Evolutionary conservation across 306 rosid species (phyloP), one percentile per base, ranked within the genome.

Genomic region (Rosa multiflora): DNA sequence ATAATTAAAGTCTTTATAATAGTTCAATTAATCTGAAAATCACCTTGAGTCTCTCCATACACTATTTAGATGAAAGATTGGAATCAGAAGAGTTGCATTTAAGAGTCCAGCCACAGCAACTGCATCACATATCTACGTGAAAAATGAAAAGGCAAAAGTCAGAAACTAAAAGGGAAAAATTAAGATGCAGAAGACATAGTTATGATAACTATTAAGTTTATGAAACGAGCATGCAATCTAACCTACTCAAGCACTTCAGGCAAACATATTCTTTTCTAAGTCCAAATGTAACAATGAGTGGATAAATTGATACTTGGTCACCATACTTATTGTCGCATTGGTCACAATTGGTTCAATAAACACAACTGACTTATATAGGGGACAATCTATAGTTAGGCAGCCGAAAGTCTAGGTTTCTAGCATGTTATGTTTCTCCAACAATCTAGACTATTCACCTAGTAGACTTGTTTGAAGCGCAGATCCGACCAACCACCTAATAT

Each of bases 41-140:
- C 82, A 94, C 99, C 97, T 94, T 32, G 94, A 91, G 85, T 94
- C 99, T 83, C 91, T 88, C 99, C 99, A 94, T 58, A 94, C 99
- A 77, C 99, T 94, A 79, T 94, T 94, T 68, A 94, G 89, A 88
- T 94, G 99, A 82, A 94, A 94, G 77, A 91, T 92, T 78, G 99
- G 99, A 86, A 94, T 91, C 73, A 94, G 76, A 72, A 94, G 97
- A 75, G 97, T 89, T 70, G 99, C 97, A 84, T 94, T 94, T 83
- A 94, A 81, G 17, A 94, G 85, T 84, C 97, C 99, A 84, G 99
- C 97, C 83, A 94, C 99, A 40, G 99, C 99, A 87, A 92, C 99
- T 37, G 99, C 99, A 81, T 94, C 99, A 61, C 95, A 92, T 81
- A 94, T 94, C 99, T 94, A 88, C 56, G 81, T 70, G 39, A 72